Percentiles rank a stretch among this genome's conserved stretches.
phyloP scores from a whole-genome alignment of 2,329 filamentous ascomycete genomes.

The Cordyceps javanica region DNA sequence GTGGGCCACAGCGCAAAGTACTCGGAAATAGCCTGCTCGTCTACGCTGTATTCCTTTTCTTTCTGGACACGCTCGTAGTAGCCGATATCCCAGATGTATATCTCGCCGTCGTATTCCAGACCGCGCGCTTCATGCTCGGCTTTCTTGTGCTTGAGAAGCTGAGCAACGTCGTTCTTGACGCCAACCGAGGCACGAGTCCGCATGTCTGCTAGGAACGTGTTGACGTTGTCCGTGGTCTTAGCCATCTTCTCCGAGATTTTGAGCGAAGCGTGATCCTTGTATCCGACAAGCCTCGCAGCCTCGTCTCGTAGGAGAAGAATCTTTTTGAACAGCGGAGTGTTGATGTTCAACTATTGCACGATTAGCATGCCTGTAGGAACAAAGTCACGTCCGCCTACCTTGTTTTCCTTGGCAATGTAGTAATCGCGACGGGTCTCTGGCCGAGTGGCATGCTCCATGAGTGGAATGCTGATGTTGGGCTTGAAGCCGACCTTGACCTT shows the following conservation, averaged over 20 bases:
- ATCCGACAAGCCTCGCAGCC: conserved; percentile 69
- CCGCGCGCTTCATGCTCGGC: conserved; percentile 57
- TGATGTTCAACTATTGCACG: conserved; percentile 54
- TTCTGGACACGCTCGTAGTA: conserved; percentile 78
- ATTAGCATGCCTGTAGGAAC: not conserved
- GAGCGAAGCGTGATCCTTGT: conserved; percentile 69
- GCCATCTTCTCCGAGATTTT: conserved; percentile 82
- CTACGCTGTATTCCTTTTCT: conserved; percentile 72
- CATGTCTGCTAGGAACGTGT: conserved; percentile 67
- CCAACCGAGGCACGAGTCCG: conserved; percentile 60
- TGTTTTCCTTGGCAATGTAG: conserved; percentile 74
- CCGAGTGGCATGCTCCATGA: conserved; percentile 69
- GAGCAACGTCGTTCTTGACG: conserved; percentile 61
- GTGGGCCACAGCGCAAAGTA: conserved; percentile 75
- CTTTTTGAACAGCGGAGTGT: conserved; percentile 68
- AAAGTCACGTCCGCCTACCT: conserved; percentile 35
- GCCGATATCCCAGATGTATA: conserved; percentile 77
- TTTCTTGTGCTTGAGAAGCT: conserved; percentile 70
- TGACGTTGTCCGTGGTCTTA: conserved; percentile 65
- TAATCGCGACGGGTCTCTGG: conserved; percentile 62
- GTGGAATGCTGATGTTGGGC: conserved; percentile 73
- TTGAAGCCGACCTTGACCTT: conserved; percentile 75
- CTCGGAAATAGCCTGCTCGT: conserved; percentile 73
- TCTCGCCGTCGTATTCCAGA: conserved; percentile 57
- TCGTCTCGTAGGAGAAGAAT: conserved; percentile 71